Evolutionary conservation across 345 rosid genomes (phyloP).

Genomic region (Acer campestre): DNA sequence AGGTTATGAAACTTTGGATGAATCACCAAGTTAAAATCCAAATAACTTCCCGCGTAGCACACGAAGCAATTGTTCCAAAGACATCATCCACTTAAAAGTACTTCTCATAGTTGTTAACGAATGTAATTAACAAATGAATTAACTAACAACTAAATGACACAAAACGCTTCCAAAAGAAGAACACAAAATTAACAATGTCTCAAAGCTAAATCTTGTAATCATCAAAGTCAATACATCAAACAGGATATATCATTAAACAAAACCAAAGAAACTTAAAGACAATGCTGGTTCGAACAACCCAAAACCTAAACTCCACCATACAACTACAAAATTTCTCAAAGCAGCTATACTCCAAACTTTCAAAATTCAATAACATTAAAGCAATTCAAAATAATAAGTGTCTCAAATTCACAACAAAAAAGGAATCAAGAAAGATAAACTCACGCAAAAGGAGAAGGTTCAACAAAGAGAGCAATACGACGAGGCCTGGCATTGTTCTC

Average conservation of each 20-base stretch:
- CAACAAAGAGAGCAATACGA: constrained; percentile 91
- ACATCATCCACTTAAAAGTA: background rate
- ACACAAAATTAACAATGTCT: background rate
- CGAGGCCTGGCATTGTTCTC: constrained; percentile 62
- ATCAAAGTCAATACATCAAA: constrained; percentile 14
- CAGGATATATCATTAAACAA: background rate
- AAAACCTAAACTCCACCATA: background rate
- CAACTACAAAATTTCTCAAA: constrained; percentile 5
- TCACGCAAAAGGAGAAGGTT: constrained; percentile 99
- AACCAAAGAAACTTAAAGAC: background rate
- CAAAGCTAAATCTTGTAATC: background rate
- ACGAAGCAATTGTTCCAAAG: background rate
- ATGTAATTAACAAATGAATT: background rate
- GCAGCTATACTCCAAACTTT: background rate
- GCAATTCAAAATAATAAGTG: constrained; percentile 1
- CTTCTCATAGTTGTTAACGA: background rate
- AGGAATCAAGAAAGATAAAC: constrained; percentile 22
- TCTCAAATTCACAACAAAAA: constrained; percentile 4
- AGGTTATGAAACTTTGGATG: background rate
- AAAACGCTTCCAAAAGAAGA: background rate
- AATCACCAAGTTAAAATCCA: constrained; percentile 15
- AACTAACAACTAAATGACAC: background rate
- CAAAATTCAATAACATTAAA: background rate
- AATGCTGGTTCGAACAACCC: constrained; percentile 1
- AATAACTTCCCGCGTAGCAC: constrained; percentile 3